These are phyloP conservation scores for Cercospora berteroae DNA, from an alignment of 2,329 filamentous ascomycete species.

Conservation along the genomic window DNA sequence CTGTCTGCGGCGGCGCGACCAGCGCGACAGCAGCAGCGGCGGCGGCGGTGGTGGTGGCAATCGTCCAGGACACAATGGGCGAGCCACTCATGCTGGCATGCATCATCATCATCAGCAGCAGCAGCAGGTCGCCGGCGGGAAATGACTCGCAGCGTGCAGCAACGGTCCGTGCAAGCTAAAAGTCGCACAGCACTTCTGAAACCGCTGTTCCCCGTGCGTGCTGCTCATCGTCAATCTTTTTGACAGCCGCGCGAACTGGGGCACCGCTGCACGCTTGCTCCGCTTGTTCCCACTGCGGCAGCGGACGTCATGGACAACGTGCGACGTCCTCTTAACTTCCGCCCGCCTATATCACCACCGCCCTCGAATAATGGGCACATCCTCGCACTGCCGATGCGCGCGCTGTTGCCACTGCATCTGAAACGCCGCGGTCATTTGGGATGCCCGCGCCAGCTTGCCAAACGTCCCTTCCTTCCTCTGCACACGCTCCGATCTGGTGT, in stretches of 20 bases:
- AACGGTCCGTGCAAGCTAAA: constrained; percentile 4
- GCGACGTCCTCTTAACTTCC: not conserved
- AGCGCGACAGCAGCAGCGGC: not conserved
- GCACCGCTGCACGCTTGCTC: constrained; percentile 3
- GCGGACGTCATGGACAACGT: constrained; percentile 7
- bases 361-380: not conserved
- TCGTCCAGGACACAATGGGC: not conserved
- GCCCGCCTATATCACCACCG: not conserved
- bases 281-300: not conserved
- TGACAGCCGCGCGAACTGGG: constrained; percentile 10
- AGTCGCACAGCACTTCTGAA: not conserved
- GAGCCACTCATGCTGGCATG: not conserved
- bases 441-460: not conserved
- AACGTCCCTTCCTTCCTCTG: not conserved
- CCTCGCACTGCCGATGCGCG: not conserved
- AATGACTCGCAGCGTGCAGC: constrained; percentile 13
- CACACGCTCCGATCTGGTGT: not conserved
- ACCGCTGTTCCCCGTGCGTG: constrained; percentile 2
- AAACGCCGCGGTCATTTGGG: not conserved
- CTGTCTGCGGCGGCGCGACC: not conserved
- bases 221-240: constrained; percentile 5
- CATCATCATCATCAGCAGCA: not conserved
- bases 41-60: not conserved
- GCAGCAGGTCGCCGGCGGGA: not conserved
- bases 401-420: not conserved